These are phyloP conservation scores for Leucaena leucocephala DNA, from an alignment of 306 rosid species.

Conservation along the genomic window DNA sequence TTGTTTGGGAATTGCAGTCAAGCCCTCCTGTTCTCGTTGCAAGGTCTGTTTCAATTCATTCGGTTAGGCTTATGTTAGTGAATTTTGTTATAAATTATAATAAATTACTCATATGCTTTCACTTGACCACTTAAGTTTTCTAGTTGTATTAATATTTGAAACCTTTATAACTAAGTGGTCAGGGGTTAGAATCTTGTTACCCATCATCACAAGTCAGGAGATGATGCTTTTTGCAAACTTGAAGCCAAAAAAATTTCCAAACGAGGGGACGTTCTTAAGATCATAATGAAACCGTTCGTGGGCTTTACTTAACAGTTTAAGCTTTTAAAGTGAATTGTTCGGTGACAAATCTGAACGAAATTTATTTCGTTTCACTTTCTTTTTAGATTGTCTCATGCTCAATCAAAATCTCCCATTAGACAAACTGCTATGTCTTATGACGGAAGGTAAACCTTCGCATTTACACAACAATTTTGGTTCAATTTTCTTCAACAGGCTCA, in stretches of 20 bases:
- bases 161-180: not conserved
- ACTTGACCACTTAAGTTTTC: not conserved
- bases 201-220: not conserved
- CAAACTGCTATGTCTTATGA: constrained; percentile 91
- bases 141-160: too few species aligned
- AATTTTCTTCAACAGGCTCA: not conserved
- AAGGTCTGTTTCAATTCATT: constrained; percentile 47
- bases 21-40: constrained; percentile 86
- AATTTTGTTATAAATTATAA: not conserved
- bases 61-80: not conserved
- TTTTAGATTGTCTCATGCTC: constrained; percentile 76
- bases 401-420: constrained; percentile 86
- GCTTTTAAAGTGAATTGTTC: not conserved
- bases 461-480: not conserved
- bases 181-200: not conserved
- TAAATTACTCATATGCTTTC: not conserved
- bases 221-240: not conserved
- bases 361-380: constrained; percentile 25
- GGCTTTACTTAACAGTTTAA: not conserved
- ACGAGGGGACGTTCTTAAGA: not conserved
- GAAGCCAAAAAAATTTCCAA: not conserved
- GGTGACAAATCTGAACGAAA: not conserved
- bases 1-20: constrained; percentile 93
- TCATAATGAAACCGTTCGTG: not conserved
- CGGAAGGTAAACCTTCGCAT: constrained; percentile 72